These are phyloP conservation scores for Neurospora sp. DNA, from an alignment of 495 filamentous ascomycete species.

Conservation along the genomic window DNA sequence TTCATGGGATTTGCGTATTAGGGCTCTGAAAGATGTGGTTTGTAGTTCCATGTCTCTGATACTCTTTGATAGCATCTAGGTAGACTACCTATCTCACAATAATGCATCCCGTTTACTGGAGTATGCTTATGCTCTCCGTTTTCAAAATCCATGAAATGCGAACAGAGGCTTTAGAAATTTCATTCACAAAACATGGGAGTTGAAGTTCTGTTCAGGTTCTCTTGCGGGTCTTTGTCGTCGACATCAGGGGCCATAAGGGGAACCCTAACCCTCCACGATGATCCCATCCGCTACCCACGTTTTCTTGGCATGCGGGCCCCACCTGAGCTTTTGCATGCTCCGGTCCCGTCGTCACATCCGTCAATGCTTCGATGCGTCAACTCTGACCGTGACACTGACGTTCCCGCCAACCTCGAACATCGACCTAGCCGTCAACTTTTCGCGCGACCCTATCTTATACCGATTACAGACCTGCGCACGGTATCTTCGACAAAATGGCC, in stretches of 20 bases:
- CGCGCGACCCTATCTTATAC: background rate
- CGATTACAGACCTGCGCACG: background rate
- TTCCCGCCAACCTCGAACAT: background rate
- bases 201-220: background rate
- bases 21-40: too few species aligned
- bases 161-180: background rate
- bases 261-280: slow-evolving; percentile 8
- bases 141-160: too few species aligned
- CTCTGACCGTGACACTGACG: background rate
- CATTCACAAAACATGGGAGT: background rate
- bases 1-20: too few species aligned
- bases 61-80: too few species aligned
- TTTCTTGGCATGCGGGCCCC: background rate
- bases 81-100: background rate
- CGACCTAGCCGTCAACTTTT: background rate
- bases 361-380: background rate
- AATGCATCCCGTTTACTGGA: background rate
- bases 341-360: background rate
- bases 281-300: background rate
- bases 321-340: background rate
- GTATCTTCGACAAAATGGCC: slow-evolving; percentile 43
- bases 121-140: background rate
- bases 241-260: background rate
- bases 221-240: background rate
- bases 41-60: too few species aligned